Percentiles rank a stretch among this genome's conserved stretches.
Conservation (phyloP, 1,284 basidiomycete species). For the Microstroma glucosiphilum region DNA sequence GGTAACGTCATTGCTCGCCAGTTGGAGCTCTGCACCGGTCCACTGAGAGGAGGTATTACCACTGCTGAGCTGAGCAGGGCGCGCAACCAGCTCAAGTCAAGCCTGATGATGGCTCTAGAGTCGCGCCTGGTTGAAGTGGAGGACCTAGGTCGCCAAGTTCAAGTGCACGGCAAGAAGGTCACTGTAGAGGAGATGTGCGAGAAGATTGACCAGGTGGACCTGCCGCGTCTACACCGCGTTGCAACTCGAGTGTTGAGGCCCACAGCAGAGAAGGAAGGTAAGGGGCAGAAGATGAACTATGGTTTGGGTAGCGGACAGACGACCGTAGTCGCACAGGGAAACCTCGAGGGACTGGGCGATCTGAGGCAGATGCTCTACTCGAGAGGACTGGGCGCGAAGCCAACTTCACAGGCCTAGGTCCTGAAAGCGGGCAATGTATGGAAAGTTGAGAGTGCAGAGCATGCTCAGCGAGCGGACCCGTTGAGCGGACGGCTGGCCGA, state of each 20-base stretch:
- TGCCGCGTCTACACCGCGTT: slow-evolving; percentile 66
- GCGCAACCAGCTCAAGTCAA: slow-evolving; percentile 92
- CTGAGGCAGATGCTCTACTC: slow-evolving; percentile 34
- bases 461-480: too few species aligned
- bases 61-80: slow-evolving; percentile 71
- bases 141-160: slow-evolving; percentile 63
- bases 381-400: slow-evolving; percentile 29
- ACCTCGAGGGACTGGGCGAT: slow-evolving; percentile 37
- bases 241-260: slow-evolving; percentile 64
- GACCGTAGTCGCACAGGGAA: slow-evolving; percentile 44
- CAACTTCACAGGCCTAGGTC: background rate
- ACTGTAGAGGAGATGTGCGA: slow-evolving; percentile 85
- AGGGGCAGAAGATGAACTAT: slow-evolving; percentile 7
- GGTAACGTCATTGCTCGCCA: slow-evolving; percentile 82
- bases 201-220: slow-evolving; percentile 74
- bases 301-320: slow-evolving; percentile 29
- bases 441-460: too few species aligned
- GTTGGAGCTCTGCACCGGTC: slow-evolving; percentile 53
- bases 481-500: too few species aligned
- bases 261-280: slow-evolving; percentile 13
- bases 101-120: slow-evolving; percentile 91
- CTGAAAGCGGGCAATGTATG: too few species aligned
- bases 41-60: slow-evolving; percentile 53
- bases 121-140: slow-evolving; percentile 70
- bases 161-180: slow-evolving; percentile 84